Percentiles rank a stretch among this genome's conserved stretches.
Conservation (phyloP, 805 yeast genomes). For the Saccharomycopsis malanga region DNA sequence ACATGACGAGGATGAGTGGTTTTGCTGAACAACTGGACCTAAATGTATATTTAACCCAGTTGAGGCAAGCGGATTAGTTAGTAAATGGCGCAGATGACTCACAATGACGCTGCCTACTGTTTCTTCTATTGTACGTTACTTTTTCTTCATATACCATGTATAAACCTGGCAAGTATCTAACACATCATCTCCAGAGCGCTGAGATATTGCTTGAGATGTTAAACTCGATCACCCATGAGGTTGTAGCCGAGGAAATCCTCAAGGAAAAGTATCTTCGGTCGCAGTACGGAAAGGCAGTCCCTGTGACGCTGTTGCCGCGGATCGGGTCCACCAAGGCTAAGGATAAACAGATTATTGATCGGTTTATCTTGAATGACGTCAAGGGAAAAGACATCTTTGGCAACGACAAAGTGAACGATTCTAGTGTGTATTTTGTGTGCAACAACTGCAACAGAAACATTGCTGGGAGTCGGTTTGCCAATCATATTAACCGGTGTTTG, state of each 20-base stretch:
- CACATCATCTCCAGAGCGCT: slow-evolving; percentile 14
- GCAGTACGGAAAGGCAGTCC: slow-evolving; percentile 28
- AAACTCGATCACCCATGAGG: slow-evolving; percentile 29
- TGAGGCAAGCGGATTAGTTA: too few species aligned
- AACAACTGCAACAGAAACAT: slow-evolving; percentile 77
- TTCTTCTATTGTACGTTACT: too few species aligned
- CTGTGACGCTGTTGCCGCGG: slow-evolving; percentile 18
- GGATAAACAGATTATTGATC: slow-evolving; percentile 12
- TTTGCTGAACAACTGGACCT: too few species aligned
- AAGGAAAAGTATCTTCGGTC: slow-evolving; percentile 29
- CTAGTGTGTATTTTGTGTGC: slow-evolving; percentile 63
- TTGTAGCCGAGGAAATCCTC: slow-evolving; percentile 28
- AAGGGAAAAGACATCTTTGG: slow-evolving; percentile 39
- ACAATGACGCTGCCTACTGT: too few species aligned
- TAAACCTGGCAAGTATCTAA: too few species aligned
- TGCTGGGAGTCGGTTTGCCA: slow-evolving; percentile 89
- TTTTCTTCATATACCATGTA: too few species aligned
- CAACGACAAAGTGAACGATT: slow-evolving; percentile 45
- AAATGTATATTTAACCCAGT: too few species aligned
- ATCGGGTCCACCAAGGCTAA: slow-evolving; percentile 9
- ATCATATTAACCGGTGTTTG: slow-evolving; percentile 84
- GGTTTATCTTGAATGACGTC: slow-evolving; percentile 9
- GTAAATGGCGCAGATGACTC: too few species aligned
- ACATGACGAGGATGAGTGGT: too few species aligned
- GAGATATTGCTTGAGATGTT: slow-evolving; percentile 27